Evolutionary conservation across 306 rosid species (phyloP).

Genomic region (Trifolium fragiferum): DNA sequence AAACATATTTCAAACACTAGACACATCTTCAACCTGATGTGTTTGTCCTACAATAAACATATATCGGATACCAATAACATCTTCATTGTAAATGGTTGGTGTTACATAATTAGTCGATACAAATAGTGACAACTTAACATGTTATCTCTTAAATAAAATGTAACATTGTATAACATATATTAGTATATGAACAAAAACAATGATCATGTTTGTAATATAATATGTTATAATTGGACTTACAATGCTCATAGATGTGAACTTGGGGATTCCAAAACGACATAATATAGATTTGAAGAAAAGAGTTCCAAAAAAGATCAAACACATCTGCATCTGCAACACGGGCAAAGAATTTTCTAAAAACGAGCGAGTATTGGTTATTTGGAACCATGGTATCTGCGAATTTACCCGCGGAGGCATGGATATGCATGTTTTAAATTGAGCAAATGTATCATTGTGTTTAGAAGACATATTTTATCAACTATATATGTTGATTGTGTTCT

Average conservation of each 20-base stretch:
- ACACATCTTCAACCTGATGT: background rate
- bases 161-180: no score
- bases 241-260: conserved; percentile 50
- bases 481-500: background rate
- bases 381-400: conserved; percentile 21
- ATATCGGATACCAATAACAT: background rate
- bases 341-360: conserved; percentile 37
- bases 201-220: no score
- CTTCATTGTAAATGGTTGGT: background rate
- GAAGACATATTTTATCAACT: background rate
- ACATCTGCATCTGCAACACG: conserved; percentile 41
- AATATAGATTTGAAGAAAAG: conserved; percentile 34
- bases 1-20: background rate
- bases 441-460: background rate
- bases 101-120: background rate
- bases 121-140: background rate
- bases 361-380: fast-evolving
- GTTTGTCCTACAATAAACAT: background rate
- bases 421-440: background rate
- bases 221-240: conserved; percentile 31
- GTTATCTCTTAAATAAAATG: no score
- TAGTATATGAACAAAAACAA: no score
- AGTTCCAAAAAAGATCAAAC: conserved; percentile 40
- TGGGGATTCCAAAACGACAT: conserved; percentile 45
- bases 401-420: conserved; percentile 39